A percentile compares a stretch with the other conserved stretches of the same genome.
phyloP scores from a whole-genome alignment of 2,329 filamentous ascomycete species.

The Beauveria brongniartii region DNA sequence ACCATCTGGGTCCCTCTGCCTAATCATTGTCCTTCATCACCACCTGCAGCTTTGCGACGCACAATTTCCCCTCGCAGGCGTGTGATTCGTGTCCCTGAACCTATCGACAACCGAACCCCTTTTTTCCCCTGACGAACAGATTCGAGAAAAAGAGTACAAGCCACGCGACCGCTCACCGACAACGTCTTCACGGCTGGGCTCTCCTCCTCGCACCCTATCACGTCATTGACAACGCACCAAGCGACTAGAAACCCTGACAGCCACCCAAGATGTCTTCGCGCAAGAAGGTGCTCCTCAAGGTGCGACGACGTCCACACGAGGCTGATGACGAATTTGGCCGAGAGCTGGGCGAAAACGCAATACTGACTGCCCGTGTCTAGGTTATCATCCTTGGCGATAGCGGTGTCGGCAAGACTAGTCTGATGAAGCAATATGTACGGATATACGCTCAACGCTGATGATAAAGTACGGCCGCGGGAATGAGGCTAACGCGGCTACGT shows the following conservation, averaged over 20 bases:
- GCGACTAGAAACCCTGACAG: conserved; percentile 21
- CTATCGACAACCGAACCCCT: neutral
- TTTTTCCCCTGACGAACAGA: neutral
- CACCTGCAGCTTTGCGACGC: conserved; percentile 2
- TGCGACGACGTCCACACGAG: conserved; percentile 29
- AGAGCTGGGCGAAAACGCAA: neutral
- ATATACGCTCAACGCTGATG: neutral
- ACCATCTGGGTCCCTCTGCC: neutral
- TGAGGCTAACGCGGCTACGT: neutral
- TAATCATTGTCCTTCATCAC: neutral
- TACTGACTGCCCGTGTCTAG: conserved; percentile 37
- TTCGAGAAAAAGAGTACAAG: neutral
- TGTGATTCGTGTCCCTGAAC: neutral
- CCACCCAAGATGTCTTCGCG: conserved; percentile 56
- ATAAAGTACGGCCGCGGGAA: neutral
- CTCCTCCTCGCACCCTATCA: neutral
- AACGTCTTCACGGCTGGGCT: neutral
- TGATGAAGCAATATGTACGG: conserved; percentile 99
- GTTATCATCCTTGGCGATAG: conserved; percentile 99
- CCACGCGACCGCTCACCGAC: neutral
- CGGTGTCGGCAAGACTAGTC: conserved; percentile 96
- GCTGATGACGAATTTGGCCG: neutral
- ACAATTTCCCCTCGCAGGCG: neutral
- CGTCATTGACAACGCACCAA: conserved; percentile 10
- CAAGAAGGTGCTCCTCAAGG: conserved; percentile 90